A percentile compares a stretch with the other conserved stretches of the same genome.
Evolutionary conservation across 192 early-diverging fungal species (phyloP).

Genomic region (Spizellomyces punctatus): DNA sequence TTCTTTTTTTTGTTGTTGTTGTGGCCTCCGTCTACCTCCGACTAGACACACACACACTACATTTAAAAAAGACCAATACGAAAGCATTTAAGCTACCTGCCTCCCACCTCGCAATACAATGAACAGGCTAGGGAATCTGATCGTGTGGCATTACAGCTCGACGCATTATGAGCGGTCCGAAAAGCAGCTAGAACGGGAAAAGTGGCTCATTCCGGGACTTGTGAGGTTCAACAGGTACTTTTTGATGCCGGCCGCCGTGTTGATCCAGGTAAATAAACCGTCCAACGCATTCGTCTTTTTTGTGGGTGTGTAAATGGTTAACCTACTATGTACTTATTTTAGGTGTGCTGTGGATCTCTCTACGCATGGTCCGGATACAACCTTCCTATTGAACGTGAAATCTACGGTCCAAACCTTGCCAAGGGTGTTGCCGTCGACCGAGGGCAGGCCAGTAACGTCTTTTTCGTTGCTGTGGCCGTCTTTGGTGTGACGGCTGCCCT

Average conservation of each 20-base stretch:
- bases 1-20: no score
- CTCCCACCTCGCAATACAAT: background rate
- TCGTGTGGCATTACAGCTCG: constrained; percentile 33
- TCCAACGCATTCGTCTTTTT: background rate
- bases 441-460: constrained; percentile 63
- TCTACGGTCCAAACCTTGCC: constrained; percentile 49
- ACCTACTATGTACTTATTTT: no score
- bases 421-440: constrained; percentile 38
- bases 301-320: no score
- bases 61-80: no score
- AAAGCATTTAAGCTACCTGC: no score
- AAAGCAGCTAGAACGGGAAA: constrained; percentile 59
- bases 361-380: constrained; percentile 82
- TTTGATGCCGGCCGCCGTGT: constrained; percentile 68
- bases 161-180: constrained; percentile 64
- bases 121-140: background rate
- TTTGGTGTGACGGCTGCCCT: constrained; percentile 71
- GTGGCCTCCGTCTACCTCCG: no score
- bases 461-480: constrained; percentile 76
- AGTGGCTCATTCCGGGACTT: constrained; percentile 35
- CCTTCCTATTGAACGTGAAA: constrained; percentile 62
- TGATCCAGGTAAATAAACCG: constrained; percentile 66
- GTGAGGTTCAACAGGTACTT: constrained; percentile 65
- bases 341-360: constrained; percentile 67
- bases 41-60: no score